Evolutionary conservation across 1,284 basidiomycete species (phyloP).

Genomic region (Ustilago esculenta): DNA sequence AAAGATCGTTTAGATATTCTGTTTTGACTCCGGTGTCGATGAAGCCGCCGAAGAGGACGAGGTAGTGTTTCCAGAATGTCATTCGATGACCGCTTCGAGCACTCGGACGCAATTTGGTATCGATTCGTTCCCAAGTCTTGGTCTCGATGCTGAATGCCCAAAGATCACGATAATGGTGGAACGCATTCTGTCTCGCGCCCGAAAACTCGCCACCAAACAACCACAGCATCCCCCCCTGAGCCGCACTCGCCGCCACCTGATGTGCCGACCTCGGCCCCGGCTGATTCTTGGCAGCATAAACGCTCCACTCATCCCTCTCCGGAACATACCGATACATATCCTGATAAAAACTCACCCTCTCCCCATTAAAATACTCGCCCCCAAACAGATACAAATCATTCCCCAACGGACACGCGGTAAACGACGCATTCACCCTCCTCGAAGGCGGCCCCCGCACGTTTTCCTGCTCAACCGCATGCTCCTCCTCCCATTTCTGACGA

Average conservation of each 20-base stretch:
- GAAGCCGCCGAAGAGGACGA: constrained; percentile 85
- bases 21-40: constrained; percentile 81
- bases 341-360: constrained; percentile 62
- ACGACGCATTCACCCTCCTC: constrained; percentile 63
- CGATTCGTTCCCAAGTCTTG: constrained; percentile 86
- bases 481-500: constrained; percentile 59
- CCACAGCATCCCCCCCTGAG: constrained; percentile 65
- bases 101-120: constrained; percentile 82
- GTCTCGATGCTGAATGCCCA: constrained; percentile 61
- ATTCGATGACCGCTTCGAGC: constrained; percentile 85
- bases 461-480: constrained; percentile 60
- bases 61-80: constrained; percentile 88
- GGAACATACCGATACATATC: constrained; percentile 64
- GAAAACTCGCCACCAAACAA: constrained; percentile 70
- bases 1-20: constrained; percentile 84
- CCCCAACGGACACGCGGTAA: constrained; percentile 64
- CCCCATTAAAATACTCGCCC: constrained; percentile 67
- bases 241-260: constrained; percentile 60
- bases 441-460: constrained; percentile 56
- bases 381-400: constrained; percentile 66
- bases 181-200: constrained; percentile 82
- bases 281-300: constrained; percentile 61
- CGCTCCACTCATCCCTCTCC: constrained; percentile 62
- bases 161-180: constrained; percentile 86
- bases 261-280: constrained; percentile 65